These are phyloP conservation scores for Fusarium sublunatum DNA, from an alignment of 2,329 filamentous ascomycete species.

Conservation along the genomic window DNA sequence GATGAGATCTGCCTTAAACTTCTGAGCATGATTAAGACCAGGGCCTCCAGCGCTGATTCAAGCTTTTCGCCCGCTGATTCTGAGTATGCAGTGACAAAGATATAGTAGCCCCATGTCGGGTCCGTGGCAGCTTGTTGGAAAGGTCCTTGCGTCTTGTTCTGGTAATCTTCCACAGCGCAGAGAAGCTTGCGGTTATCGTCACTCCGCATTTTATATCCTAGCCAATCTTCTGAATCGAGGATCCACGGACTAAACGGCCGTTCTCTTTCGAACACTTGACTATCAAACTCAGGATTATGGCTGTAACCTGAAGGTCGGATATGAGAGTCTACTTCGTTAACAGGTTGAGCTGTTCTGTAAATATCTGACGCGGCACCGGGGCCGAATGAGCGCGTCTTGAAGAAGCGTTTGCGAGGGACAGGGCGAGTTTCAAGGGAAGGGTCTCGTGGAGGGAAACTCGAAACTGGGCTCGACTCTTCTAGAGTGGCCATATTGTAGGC, in stretches of 20 bases:
- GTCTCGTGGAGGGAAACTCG: slow-evolving; percentile 8
- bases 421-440: slow-evolving; percentile 13
- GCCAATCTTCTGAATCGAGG: slow-evolving; percentile 19
- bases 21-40: slow-evolving; percentile 12
- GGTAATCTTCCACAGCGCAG: slow-evolving; percentile 7
- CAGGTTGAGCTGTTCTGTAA: slow-evolving; percentile 3
- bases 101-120: slow-evolving; percentile 32
- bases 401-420: slow-evolving; percentile 17
- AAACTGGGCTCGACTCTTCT: not conserved
- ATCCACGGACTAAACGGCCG: slow-evolving; percentile 12
- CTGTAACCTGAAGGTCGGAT: slow-evolving; percentile 21
- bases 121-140: slow-evolving; percentile 5
- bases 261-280: slow-evolving; percentile 24
- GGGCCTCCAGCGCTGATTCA: slow-evolving; percentile 4
- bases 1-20: slow-evolving; percentile 5
- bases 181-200: slow-evolving; percentile 28
- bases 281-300: slow-evolving; percentile 11
- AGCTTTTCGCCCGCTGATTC: not conserved
- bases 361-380: slow-evolving; percentile 21
- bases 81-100: slow-evolving; percentile 30
- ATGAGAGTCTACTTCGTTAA: slow-evolving; percentile 23
- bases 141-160: slow-evolving; percentile 5
- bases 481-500: slow-evolving; percentile 3
- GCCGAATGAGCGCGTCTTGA: slow-evolving; percentile 14
- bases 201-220: slow-evolving; percentile 6